Base-by-base conservation (phyloP, 2,329 filamentous ascomycete species). In the Ascomycota sp. region DNA sequence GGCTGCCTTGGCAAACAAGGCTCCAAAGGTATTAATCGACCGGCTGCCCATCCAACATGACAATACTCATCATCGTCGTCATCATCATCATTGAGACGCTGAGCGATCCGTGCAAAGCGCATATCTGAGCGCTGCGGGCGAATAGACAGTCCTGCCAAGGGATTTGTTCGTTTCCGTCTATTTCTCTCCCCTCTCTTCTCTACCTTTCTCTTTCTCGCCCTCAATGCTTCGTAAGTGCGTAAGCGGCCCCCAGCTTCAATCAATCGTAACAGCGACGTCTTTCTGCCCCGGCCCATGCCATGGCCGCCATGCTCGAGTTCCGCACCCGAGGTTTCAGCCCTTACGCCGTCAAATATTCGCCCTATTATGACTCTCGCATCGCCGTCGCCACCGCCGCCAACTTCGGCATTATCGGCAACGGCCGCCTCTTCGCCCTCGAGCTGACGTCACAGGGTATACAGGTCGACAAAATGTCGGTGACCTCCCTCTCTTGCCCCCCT, bases 291-390 rank as follows among this genome's bases (percentile, higher is more conserved):
- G n/a, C n/a, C n/a, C n/a, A n/a, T n/a, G n/a, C 25, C 19, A 59
- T 59, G 56, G 53, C 55, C 52, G 59, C 61, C 48, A 94, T 95
- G 83, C 75, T 95, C 43, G 83, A 94, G 56, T 95, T 80, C 57
- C 77, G 80, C 38, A 95, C 89, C 15, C 68, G 81, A 48, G 89
- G 89, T 45, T 95, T 72, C 65, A 93, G 95, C 53, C 85, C 85
- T 44, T 94, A 92, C 57, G 81, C 80, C 41, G 83, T 94, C 54
- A 93, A 94, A 57, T 98, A 95, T 63, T 95, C 86, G 32, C 89
- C 89, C 6, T 98, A 94, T 61, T 92, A 91, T 59, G 89, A 95
- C 59, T 89, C 80, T 40, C 75, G 85, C 38, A 72, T 98, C 38
- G 86, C 86, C 33, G 83, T 94, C 43, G 80, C 81, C 20, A 68